Conservation (phyloP, 1,284 basidiomycete species). For the Naganishia albida region DNA sequence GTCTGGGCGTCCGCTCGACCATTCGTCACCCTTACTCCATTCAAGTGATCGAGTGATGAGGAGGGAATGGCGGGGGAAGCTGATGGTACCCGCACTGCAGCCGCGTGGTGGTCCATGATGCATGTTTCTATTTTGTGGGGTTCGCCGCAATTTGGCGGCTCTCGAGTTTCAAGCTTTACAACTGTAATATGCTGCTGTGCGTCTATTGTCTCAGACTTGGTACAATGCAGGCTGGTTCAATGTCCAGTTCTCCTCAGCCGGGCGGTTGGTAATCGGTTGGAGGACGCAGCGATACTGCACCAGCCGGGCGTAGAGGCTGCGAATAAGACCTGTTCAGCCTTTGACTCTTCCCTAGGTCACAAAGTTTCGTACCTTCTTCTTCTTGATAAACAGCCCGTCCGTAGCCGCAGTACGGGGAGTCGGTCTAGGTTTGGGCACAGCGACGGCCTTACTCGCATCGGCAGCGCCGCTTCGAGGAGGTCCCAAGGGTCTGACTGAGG, state of each 20-base stretch:
- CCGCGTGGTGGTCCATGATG: too few species aligned
- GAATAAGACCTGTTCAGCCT: background rate
- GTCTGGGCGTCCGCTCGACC: slow-evolving; percentile 1
- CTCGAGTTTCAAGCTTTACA: too few species aligned
- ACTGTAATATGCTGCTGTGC: background rate
- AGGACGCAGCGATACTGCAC: slow-evolving; percentile 11
- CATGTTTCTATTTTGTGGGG: too few species aligned
- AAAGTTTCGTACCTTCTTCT: slow-evolving; percentile 44
- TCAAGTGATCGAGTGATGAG: background rate
- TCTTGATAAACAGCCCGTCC: slow-evolving; percentile 49
- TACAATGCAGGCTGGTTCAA: background rate
- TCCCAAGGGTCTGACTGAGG: background rate
- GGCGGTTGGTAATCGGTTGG: slow-evolving; percentile 13
- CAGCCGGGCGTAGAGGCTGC: slow-evolving; percentile 1
- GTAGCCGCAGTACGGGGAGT: slow-evolving; percentile 28
- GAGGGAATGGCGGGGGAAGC: too few species aligned
- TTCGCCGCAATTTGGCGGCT: too few species aligned
- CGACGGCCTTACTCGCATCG: slow-evolving; percentile 21
- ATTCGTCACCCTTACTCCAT: background rate
- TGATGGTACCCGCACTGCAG: too few species aligned
- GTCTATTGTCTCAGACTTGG: background rate
- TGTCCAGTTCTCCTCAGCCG: background rate
- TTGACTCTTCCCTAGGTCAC: background rate
- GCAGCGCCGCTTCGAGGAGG: background rate
- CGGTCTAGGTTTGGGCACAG: slow-evolving; percentile 24